A percentile compares a stretch with the other conserved stretches of the same genome.
Evolutionary conservation across 257 asterid species (phyloP).

Genomic region (Phtheirospermum japonicum): DNA sequence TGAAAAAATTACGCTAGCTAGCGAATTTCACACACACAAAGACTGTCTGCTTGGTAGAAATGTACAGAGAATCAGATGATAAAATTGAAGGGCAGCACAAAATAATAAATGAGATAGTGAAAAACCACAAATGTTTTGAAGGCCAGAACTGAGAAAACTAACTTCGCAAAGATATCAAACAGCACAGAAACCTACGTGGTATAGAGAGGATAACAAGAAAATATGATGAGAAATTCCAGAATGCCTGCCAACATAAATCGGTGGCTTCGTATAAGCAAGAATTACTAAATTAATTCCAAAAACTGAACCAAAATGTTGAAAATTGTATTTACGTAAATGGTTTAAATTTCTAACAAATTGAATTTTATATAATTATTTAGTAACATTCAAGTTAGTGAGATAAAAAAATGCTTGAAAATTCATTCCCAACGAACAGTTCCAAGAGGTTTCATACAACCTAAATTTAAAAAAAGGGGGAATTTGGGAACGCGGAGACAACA

Average conservation of each 20-base stretch:
- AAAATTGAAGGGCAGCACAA: not conserved
- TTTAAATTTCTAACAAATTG: not conserved
- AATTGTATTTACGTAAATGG: not conserved
- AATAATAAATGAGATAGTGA: not conserved
- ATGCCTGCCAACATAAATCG: not conserved
- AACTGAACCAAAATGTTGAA: not conserved
- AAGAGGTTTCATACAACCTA: not conserved
- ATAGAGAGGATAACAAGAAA: slow-evolving; percentile 9
- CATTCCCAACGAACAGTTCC: not conserved
- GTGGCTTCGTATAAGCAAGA: not conserved
- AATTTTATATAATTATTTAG: not conserved
- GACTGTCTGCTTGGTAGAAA: not conserved
- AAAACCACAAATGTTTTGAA: slow-evolving; percentile 14
- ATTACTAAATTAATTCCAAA: not conserved
- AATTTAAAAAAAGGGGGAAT: not conserved
- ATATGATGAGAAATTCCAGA: not conserved
- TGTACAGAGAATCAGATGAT: slow-evolving; percentile 1
- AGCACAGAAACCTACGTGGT: slow-evolving; percentile 56
- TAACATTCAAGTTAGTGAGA: not conserved
- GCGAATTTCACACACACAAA: too few species aligned
- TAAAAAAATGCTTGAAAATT: not conserved
- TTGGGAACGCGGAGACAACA: too few species aligned
- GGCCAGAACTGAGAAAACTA: slow-evolving; percentile 65
- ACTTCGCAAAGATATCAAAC: slow-evolving; percentile 79
- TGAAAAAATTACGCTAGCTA: not conserved